These are phyloP conservation scores for Xylaria sp. DNA, from an alignment of 2,329 filamentous ascomycete genomes.

Conservation along the genomic window DNA sequence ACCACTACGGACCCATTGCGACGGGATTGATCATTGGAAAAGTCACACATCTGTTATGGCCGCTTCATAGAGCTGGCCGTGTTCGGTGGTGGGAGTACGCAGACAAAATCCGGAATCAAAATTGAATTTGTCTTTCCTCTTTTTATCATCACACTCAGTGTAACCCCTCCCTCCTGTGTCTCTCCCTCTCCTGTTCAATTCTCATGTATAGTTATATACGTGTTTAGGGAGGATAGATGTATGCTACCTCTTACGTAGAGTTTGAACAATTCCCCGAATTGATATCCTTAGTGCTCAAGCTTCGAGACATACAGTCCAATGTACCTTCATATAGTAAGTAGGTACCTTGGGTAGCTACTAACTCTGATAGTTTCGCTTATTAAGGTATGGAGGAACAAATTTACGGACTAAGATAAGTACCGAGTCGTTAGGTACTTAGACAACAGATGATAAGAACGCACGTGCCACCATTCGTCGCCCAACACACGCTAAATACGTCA, in stretches of 20 bases:
- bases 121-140: constrained; percentile 3
- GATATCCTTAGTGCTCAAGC: too few relatives aligned
- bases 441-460: constrained; percentile 30
- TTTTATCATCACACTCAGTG: not conserved
- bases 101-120: constrained; percentile 42
- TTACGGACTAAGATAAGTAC: not conserved
- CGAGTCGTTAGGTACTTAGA: too few relatives aligned
- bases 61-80: constrained; percentile 67
- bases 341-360: too few relatives aligned
- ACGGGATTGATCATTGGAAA: constrained; percentile 79
- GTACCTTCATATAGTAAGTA: too few relatives aligned
- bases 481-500: constrained; percentile 36
- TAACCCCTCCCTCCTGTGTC: not conserved
- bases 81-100: constrained; percentile 68
- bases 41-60: constrained; percentile 78
- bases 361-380: too few relatives aligned
- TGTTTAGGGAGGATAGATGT: too few relatives aligned
- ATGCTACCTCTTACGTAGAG: too few relatives aligned
- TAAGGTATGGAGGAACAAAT: too few relatives aligned
- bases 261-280: too few relatives aligned
- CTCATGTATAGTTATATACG: not conserved
- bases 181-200: not conserved
- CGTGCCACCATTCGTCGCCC: constrained; percentile 27
- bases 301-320: too few relatives aligned
- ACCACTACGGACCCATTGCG: constrained; percentile 87